These are phyloP conservation scores for Pythium pectinolyticum DNA, from an alignment of 352 stramenopile genomes.

Conservation along the genomic window DNA sequence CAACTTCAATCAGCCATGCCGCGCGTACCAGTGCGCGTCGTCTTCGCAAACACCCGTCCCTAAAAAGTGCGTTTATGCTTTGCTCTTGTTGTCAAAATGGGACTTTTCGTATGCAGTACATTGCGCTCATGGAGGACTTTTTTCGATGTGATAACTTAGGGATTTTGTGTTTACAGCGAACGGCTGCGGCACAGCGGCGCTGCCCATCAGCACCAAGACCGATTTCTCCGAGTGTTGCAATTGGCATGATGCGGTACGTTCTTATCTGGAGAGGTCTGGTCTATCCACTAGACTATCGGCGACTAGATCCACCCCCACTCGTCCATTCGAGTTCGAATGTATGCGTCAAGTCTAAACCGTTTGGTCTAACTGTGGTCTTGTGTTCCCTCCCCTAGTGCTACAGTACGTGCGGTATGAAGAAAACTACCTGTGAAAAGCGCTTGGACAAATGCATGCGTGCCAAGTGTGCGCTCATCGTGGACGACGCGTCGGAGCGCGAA, in stretches of 20 bases:
- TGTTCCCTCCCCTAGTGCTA: constrained; percentile 52
- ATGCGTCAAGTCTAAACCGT: background rate
- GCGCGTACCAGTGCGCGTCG: background rate
- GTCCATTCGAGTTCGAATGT: constrained; percentile 2
- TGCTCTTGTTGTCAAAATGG: background rate
- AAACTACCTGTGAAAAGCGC: constrained; percentile 62
- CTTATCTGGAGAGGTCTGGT: background rate
- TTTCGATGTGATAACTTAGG: constrained; percentile 23
- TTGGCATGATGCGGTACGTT: constrained; percentile 71
- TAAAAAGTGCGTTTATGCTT: background rate
- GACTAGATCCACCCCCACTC: background rate
- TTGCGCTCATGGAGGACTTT: no score
- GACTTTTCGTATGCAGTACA: no score
- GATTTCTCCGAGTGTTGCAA: constrained; percentile 80
- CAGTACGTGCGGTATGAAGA: constrained; percentile 77
- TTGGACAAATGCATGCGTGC: constrained; percentile 75
- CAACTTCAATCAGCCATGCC: background rate
- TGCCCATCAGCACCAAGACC: constrained; percentile 43
- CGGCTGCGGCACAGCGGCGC: constrained; percentile 63
- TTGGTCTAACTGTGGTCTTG: background rate
- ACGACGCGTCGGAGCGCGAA: constrained; percentile 26
- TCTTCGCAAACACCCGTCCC: background rate
- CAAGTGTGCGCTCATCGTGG: constrained; percentile 38
- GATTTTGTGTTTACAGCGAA: constrained; percentile 77
- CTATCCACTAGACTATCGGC: background rate